Base-by-base conservation (phyloP, 495 filamentous ascomycete genomes). In the Talaromyces liani region DNA sequence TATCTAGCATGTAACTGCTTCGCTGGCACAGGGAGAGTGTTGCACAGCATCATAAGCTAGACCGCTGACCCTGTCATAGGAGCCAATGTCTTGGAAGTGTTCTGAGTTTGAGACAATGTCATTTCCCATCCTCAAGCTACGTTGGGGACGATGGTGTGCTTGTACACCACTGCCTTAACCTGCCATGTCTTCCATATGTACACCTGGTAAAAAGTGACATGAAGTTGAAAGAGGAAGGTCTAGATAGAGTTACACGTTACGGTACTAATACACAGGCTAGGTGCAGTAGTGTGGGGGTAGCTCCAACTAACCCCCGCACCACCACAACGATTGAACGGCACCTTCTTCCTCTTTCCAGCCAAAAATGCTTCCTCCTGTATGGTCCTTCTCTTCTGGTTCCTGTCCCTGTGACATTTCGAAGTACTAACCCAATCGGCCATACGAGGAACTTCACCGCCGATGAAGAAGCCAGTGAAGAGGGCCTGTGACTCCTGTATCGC, bases 401-500 rank as follows among this genome's bases (percentile, higher is more conserved):
- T 49, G n/a, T 49, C n/a, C 45, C 18, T 49, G 18, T 49, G 45
- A 20, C 45, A 20, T 20, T 49, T 49, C 6, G 0, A 45, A 45
- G 41, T 4, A 49, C 18, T 20, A 1, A 1, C 25, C 22, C 8
- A 24, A 6, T 25, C 53, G 14, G 10, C 20, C 6, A 55, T 24
- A 16, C 54, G 12, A 56, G 24, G 10, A 5, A 24, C 34, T n/a
- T 49, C n/a, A 16, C 53, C 39, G 36, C 47, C 36, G 14, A 71
- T 70, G 71, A 61, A 67, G 55, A 66, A 64, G 6, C 55, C 65
- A 56, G 66, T 63, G 16, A 75, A 74, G 68, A 63, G 71, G 64
- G 73, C 71, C 39, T 74, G 73, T 41, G 70, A 75, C 64, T 60
- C 57, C 27, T 75, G 71, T 39, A 75, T 73, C 45, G 63, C 66